Percentiles rank a stretch among this genome's conserved stretches.
Conservation (phyloP, 192 early-diverging fungal genomes). For the Podila clonocystis region DNA sequence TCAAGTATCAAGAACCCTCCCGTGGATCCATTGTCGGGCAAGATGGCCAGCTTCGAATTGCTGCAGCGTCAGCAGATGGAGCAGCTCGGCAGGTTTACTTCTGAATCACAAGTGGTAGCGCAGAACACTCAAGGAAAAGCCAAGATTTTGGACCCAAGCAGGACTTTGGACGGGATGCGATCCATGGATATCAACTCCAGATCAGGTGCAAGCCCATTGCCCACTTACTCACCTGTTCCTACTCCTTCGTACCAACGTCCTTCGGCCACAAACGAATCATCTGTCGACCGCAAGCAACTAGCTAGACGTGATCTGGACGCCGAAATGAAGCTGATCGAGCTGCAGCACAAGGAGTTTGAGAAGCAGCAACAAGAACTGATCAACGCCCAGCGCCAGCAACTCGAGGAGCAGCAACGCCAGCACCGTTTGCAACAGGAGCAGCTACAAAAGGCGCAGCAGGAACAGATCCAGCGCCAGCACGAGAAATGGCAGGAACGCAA, state of each 20-base stretch:
- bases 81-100: conserved; percentile 27
- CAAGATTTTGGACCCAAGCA: conserved; percentile 32
- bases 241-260: conserved; percentile 3
- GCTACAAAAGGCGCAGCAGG: conserved; percentile 34
- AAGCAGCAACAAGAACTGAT: conserved; percentile 35
- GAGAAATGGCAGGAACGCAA: conserved; percentile 51
- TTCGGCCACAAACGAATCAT: background rate
- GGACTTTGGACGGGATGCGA: conserved; percentile 32
- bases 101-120: background rate
- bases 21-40: conserved; percentile 1
- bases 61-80: conserved; percentile 42
- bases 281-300: conserved; percentile 15
- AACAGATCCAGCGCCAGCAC: conserved; percentile 42
- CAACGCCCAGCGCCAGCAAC: conserved; percentile 8
- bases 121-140: conserved; percentile 40
- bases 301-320: conserved; percentile 33
- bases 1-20: background rate
- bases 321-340: conserved; percentile 37
- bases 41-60: conserved; percentile 14
- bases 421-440: conserved; percentile 37
- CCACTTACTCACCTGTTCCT: background rate
- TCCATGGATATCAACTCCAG: background rate
- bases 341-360: conserved; percentile 47
- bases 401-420: conserved; percentile 44
- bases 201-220: background rate